Base-by-base conservation (phyloP, 306 rosid genomes). In the Trifolium dubium region DNA sequence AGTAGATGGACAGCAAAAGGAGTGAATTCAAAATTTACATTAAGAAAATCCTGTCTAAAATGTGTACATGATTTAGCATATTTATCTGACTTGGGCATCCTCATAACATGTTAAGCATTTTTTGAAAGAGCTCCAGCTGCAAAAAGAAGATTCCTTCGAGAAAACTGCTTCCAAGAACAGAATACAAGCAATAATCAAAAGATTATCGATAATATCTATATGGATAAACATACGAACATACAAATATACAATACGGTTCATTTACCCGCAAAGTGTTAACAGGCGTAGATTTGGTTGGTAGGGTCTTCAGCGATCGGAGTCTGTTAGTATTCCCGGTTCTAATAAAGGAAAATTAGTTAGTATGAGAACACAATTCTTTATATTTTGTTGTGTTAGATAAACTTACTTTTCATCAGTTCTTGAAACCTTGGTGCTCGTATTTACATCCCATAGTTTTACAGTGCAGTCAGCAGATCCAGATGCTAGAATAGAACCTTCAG, bases 391-490 rank as follows among this genome's bases (percentile, higher is more conserved):
- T 17, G 47, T 50, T n/a, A 69, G 61, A 56, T 30, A 65, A 62
- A 73, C 90, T 88, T 79, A 94, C 98, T 77, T 88, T 78, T 94
- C 99, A 58, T 94, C 99, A 15, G 79, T 67, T 74, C 83, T 88
- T 28, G 92, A 77, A 74, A 79, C 85, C 78, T 90, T 94, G 2
- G 96, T 84, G 86, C 96, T 94, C 32, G 93, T 59, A 74, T 85
- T 87, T 62, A 92, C 88, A 71, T 94, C 99, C 98, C 99, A 94
- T 74, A 94, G 73, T 77, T 92, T 94, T n/a, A 94, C 98, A 18
- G 96, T 87, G 85, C 89, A 87, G 85, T 94, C 99, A 44, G 97
- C 97, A 28, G 97, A 94, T 31, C 99, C 99, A 31, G 99, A 92
- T 47, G 99, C 99, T 71, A 94, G 90, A 54, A 94, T 77, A 66